Base-by-base conservation (phyloP, 2,329 filamentous ascomycete species). In the Myriosclerotinia duriaeana region DNA sequence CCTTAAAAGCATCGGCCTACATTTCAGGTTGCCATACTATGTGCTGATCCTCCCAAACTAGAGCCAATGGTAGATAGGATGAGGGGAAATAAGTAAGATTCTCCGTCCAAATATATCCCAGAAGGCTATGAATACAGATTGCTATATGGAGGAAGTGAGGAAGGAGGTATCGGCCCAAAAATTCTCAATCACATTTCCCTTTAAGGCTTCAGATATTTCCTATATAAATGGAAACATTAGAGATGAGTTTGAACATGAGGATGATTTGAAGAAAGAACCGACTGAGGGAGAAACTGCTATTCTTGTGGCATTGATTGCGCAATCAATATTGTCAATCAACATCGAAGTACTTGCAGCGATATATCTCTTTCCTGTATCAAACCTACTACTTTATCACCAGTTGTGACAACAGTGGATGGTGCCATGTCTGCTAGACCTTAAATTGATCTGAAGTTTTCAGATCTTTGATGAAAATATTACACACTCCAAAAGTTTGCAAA, bases 141-240 rank as follows among this genome's bases (percentile, higher is more conserved):
- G 82, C 53, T 85, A 80, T 48, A 87, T 82, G 0, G 88, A 64
- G 84, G 86, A 85, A 26, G 26, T 26, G 6, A 91, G 79, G 70
- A 89, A 91, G 20, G 85, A 85, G 7, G 87, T 68, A 11, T 87
- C 88, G 15, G 85, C 82, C 88, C 87, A 91, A 73, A 90, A 90
- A 0, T 86, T 85, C 75, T 89, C 79, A 40, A 85, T 81, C 2
- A 82, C 83, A 0, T 79, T 81, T 54, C 83, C 83, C 42, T 78
- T 72, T 7, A 86, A 77, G 6, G 78, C 81, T 46, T 87, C 77
- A 12, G 86, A 85, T 9, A 88, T 84, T 1, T 83, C 85, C 70
- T 72, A 54, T 38, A 56, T 64, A 38, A 61, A 48, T 14, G 63
- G 12, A 48, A 63, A 9, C 40, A 55, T 58, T 67, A 54, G 34